Percentiles rank a stretch among this genome's conserved stretches.
Evolutionary conservation across 176 grass and related monocot genomes (phyloP).

Genomic region (Elaeis guineensis): DNA sequence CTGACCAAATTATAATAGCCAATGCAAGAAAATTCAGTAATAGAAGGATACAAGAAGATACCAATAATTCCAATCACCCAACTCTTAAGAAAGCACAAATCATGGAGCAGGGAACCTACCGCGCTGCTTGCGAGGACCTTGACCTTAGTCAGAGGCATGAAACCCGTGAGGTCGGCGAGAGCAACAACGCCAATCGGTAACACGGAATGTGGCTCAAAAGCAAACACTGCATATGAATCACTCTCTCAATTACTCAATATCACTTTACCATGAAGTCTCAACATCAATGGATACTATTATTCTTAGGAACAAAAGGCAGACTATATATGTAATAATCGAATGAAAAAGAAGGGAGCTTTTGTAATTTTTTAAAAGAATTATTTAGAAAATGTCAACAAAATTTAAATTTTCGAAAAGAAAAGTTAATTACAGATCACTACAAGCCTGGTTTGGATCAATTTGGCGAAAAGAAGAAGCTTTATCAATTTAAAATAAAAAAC

Average conservation of each 20-base stretch:
- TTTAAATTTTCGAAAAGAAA: too few relatives aligned
- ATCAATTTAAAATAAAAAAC: background rate
- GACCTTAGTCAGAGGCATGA: constrained; percentile 66
- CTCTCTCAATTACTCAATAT: background rate
- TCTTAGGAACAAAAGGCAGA: background rate
- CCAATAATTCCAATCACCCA: background rate
- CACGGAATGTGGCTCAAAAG: constrained; percentile 85
- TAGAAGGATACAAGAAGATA: background rate
- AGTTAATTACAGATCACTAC: too few relatives aligned
- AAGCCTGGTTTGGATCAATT: too few relatives aligned
- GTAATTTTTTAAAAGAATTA: too few relatives aligned
- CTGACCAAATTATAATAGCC: constrained; percentile 24
- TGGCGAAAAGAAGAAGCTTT: too few relatives aligned
- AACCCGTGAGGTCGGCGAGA: constrained; percentile 46
- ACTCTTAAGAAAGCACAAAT: background rate
- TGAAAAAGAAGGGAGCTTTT: too few relatives aligned
- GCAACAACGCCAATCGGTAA: constrained; percentile 53
- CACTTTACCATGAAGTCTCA: background rate
- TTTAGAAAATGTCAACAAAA: too few relatives aligned
- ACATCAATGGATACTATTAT: background rate
- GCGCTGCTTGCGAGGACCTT: constrained; percentile 82
- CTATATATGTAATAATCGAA: too few relatives aligned
- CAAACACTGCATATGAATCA: constrained; percentile 52
- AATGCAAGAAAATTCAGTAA: constrained; percentile 10
- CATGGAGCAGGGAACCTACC: constrained; percentile 29